A percentile compares a stretch with the other conserved stretches of the same genome.
These are phyloP conservation scores for Pythium aristosporum DNA, from an alignment of 352 stramenopile genomes.

Conservation along the genomic window DNA sequence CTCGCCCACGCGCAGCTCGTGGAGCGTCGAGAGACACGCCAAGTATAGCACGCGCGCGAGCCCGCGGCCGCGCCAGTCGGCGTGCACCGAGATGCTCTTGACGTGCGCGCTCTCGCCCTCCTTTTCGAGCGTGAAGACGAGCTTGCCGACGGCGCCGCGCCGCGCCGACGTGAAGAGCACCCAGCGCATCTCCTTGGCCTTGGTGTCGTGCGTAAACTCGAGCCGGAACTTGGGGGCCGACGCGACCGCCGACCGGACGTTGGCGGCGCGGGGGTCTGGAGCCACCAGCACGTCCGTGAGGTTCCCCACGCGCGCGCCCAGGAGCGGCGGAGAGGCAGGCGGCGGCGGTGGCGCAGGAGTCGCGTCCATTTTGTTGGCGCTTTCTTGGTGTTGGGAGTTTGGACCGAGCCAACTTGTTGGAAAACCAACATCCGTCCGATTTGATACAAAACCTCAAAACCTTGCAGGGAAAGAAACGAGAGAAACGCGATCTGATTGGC, in stretches of 20 bases:
- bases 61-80: slow-evolving; percentile 63
- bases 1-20: slow-evolving; percentile 48
- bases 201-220: slow-evolving; percentile 64
- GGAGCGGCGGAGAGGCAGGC: background rate
- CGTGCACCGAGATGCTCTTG: slow-evolving; percentile 75
- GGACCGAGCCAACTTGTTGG: background rate
- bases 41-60: slow-evolving; percentile 78
- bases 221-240: slow-evolving; percentile 53
- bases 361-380: slow-evolving; percentile 1
- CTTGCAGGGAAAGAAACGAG: slow-evolving; percentile 1
- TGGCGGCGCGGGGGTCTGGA: background rate
- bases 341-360: background rate
- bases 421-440: background rate
- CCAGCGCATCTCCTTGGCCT: slow-evolving; percentile 78
- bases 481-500: background rate
- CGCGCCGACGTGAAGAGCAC: slow-evolving; percentile 70
- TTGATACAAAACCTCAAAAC: slow-evolving; percentile 7
- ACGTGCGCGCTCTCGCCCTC: slow-evolving; percentile 56
- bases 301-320: slow-evolving; percentile 35
- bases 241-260: background rate
- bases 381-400: background rate
- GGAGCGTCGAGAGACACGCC: slow-evolving; percentile 64
- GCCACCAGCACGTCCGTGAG: slow-evolving; percentile 50
- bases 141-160: slow-evolving; percentile 69
- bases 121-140: slow-evolving; percentile 79